Evolutionary conservation across 73 alveolate species (phyloP).

Genomic region (Tetrahymena thermophila): DNA sequence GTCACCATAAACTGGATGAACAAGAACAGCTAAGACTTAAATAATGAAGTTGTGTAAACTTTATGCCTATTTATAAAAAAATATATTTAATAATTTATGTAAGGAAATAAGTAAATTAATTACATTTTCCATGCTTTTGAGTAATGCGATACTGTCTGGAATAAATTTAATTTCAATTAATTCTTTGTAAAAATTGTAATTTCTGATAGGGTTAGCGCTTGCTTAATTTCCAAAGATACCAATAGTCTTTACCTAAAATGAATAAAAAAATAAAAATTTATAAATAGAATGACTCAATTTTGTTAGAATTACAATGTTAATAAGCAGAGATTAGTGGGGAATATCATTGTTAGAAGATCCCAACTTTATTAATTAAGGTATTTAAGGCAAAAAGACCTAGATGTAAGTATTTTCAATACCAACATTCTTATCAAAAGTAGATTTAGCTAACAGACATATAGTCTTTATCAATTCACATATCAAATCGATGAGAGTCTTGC

Average conservation of each 20-base stretch:
- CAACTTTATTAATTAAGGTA: constrained; percentile 39
- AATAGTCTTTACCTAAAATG: constrained; percentile 56
- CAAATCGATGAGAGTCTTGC: constrained; percentile 46
- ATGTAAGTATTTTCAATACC: constrained; percentile 70
- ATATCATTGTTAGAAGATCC: constrained; percentile 7
- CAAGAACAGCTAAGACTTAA: constrained; percentile 69
- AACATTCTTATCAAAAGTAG: constrained; percentile 59
- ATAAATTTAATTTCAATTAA: constrained; percentile 71
- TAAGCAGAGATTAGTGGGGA: background rate
- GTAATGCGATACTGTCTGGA: constrained; percentile 38
- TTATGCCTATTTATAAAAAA: constrained; percentile 16
- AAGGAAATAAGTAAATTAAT: background rate
- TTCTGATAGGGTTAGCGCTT: constrained; percentile 81
- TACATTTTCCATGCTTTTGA: constrained; percentile 1
- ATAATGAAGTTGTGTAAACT: constrained; percentile 63
- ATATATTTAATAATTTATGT: background rate
- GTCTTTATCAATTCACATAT: constrained; percentile 81
- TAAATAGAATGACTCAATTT: background rate
- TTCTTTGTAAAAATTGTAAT: constrained; percentile 73
- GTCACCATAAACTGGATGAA: constrained; percentile 94
- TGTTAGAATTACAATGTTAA: background rate
- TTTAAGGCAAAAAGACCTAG: constrained; percentile 53
- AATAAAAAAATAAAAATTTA: background rate
- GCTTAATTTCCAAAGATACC: constrained; percentile 92
- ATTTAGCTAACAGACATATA: constrained; percentile 78